phyloP scores from a whole-genome alignment of 164 flowering plant species.

The Houttuynia cordata region DNA sequence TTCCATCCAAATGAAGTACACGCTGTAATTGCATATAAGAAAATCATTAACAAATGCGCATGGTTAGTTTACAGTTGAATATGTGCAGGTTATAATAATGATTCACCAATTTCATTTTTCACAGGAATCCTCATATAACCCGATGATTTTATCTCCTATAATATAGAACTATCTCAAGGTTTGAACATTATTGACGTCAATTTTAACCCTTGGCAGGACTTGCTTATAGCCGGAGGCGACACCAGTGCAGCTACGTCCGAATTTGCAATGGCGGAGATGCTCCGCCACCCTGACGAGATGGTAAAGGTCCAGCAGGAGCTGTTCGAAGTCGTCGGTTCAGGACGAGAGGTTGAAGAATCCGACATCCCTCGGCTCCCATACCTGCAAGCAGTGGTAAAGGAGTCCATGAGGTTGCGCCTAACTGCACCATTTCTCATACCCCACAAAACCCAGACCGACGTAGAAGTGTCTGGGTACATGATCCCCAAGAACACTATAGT shows the following conservation, averaged over 20 bases:
- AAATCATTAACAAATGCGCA: too few species aligned
- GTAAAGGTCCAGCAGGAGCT: conserved; percentile 11
- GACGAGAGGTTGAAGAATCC: conserved; percentile 1
- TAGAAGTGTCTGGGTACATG: neutral
- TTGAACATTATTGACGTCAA: neutral
- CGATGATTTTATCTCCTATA: too few species aligned
- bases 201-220: conserved; percentile 8
- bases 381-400: conserved; percentile 3
- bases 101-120: too few species aligned
- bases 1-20: too few species aligned
- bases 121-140: too few species aligned
- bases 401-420: conserved; percentile 5
- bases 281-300: conserved; percentile 11
- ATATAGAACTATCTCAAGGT: too few species aligned
- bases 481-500: conserved; percentile 3
- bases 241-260: conserved; percentile 18
- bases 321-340: conserved; percentile 7
- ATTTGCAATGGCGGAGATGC: conserved; percentile 22
- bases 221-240: conserved; percentile 17
- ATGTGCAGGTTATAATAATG: too few species aligned
- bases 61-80: too few species aligned
- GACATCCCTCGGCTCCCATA: conserved; percentile 2
- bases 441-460: neutral
- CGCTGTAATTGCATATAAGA: too few species aligned
- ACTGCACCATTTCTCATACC: conserved; percentile 2